Evolutionary conservation across 2,329 filamentous ascomycete genomes (phyloP).

Genomic region (Nigrospora oryzae): DNA sequence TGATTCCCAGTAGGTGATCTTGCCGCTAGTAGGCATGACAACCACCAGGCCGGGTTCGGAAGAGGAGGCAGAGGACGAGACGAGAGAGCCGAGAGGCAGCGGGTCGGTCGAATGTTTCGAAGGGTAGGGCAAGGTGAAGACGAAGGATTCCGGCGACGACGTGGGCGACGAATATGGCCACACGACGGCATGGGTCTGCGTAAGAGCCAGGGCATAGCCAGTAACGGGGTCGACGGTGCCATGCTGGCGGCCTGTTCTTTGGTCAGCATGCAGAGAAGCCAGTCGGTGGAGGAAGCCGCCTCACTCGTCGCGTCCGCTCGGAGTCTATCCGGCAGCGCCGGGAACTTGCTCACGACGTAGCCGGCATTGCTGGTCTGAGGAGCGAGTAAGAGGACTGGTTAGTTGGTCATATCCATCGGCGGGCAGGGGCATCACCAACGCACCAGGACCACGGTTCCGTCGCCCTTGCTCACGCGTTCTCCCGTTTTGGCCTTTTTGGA

Average conservation of each 20-base stretch:
- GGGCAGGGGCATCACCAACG: conserved; percentile 14
- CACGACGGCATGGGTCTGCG: conserved; percentile 72
- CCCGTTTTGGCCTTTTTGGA: conserved; percentile 55
- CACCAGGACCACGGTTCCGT: conserved; percentile 60
- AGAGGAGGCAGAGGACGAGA: conserved; percentile 69
- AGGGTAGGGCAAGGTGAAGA: conserved; percentile 69
- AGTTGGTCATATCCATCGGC: conserved; percentile 1
- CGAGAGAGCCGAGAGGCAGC: conserved; percentile 74
- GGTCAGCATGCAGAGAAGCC: conserved; percentile 5
- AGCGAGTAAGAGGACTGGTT: conserved; percentile 1
- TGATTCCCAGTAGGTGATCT: conserved; percentile 91
- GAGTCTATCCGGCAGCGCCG: conserved; percentile 71
- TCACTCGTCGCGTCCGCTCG: conserved; percentile 57
- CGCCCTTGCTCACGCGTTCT: conserved; percentile 57
- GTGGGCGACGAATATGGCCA: conserved; percentile 78
- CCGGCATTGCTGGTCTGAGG: conserved; percentile 71
- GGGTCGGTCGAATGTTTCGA: conserved; percentile 59
- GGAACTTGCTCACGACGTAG: conserved; percentile 78
- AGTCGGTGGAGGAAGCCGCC: conserved; percentile 15
- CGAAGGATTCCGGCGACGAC: conserved; percentile 66
- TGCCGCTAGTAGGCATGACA: conserved; percentile 75
- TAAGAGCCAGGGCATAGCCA: conserved; percentile 73
- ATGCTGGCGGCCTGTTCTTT: conserved; percentile 47
- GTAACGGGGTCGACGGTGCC: conserved; percentile 57
- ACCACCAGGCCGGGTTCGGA: conserved; percentile 80